Conservation (phyloP, 225 moss, liverwort and hornwort genomes). For the Sphagnum contortum region DNA sequence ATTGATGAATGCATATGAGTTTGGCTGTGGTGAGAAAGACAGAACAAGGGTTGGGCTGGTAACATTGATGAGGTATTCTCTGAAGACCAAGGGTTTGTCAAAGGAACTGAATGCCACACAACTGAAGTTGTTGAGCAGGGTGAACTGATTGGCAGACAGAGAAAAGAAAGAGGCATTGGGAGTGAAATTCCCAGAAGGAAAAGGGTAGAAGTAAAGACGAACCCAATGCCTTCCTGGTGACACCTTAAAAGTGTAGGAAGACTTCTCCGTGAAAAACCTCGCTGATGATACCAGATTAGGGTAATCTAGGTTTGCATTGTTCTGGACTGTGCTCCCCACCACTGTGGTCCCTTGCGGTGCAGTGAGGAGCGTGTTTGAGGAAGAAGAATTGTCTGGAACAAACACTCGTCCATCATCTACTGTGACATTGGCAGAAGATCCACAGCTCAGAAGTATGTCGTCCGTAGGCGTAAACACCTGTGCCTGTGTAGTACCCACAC, state of each 20-base stretch:
- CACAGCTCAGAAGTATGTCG: conserved; percentile 37
- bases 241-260: conserved; percentile 61
- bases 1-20: conserved; percentile 70
- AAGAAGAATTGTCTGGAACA: conserved; percentile 25
- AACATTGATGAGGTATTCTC: conserved; percentile 53
- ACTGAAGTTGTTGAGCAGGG: conserved; percentile 62
- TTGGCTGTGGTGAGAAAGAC: conserved; percentile 36
- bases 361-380: conserved; percentile 12
- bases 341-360: conserved; percentile 25
- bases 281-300: conserved; percentile 46
- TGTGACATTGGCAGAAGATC: conserved; percentile 34
- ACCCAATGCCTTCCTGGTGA: conserved; percentile 51
- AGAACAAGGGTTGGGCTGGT: conserved; percentile 18
- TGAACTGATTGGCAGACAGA: conserved; percentile 41
- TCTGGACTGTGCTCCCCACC: conserved; percentile 28
- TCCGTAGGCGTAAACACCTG: conserved; percentile 21
- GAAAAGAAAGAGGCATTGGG: conserved; percentile 56
- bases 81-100: conserved; percentile 15
- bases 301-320: conserved; percentile 23
- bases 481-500: conserved; percentile 1
- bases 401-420: conserved; percentile 17
- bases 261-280: conserved; percentile 42
- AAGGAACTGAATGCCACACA: conserved; percentile 11
- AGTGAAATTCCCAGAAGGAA: conserved; percentile 37
- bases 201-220: conserved; percentile 79